Conservation (phyloP, 2,329 filamentous ascomycete species). For the Phyllosticta citriasiana region DNA sequence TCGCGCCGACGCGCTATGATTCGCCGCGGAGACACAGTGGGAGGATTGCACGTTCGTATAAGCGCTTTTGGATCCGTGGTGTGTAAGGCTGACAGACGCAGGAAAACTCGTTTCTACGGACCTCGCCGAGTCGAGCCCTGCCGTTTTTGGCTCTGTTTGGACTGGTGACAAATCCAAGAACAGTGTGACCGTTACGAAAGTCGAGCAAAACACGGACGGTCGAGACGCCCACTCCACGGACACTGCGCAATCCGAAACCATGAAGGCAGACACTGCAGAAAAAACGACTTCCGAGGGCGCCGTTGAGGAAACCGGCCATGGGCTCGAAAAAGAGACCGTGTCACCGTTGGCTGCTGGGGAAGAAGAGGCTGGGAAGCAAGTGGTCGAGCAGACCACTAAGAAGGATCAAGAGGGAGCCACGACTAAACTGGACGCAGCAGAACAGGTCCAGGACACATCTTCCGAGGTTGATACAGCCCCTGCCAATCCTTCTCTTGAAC, state of each 20-base stretch:
- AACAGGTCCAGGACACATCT: background rate
- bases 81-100: background rate
- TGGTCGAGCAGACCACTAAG: background rate
- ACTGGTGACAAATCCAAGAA: background rate
- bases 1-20: slow-evolving; percentile 25
- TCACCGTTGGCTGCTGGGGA: background rate
- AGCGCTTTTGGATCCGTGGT: background rate
- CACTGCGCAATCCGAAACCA: background rate
- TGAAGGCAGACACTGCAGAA: background rate
- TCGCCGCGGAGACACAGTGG: background rate
- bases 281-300: background rate
- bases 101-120: slow-evolving; percentile 2
- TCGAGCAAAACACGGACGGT: background rate
- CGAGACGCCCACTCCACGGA: background rate
- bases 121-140: background rate
- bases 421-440: background rate
- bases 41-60: background rate
- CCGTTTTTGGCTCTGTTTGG: background rate
- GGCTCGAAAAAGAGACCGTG: background rate
- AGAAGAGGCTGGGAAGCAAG: background rate
- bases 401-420: background rate
- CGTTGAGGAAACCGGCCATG: background rate
- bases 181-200: background rate
- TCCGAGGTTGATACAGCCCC: background rate
- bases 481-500: background rate